Percentiles rank a stretch among this genome's conserved stretches.
phyloP scores from a whole-genome alignment of 169 alveolate genomes.

The Pseudocohnilembus persalinus region DNA sequence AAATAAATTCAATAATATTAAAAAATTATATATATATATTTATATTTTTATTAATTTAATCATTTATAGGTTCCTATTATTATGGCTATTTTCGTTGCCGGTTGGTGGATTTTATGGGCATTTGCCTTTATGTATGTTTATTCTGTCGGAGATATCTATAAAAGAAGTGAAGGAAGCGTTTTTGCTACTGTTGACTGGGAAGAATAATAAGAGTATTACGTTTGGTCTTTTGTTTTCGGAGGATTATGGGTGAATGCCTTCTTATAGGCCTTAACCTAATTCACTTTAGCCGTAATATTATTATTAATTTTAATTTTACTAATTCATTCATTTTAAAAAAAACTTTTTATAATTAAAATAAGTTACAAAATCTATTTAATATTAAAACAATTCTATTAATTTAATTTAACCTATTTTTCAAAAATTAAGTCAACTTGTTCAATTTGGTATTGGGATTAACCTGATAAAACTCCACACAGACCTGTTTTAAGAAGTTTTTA shows the following conservation, averaged over 20 bases:
- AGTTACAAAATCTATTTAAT: too few species aligned
- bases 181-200: slow-evolving; percentile 31
- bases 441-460: slow-evolving; percentile 79
- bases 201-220: slow-evolving; percentile 8
- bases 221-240: slow-evolving; percentile 42
- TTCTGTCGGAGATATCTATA: slow-evolving; percentile 25
- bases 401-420: too few species aligned
- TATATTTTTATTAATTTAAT: not conserved
- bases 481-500: slow-evolving; percentile 60
- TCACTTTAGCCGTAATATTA: slow-evolving; percentile 71
- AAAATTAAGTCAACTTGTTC: slow-evolving; percentile 69
- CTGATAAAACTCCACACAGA: slow-evolving; percentile 70
- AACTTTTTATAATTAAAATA: too few species aligned
- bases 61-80: slow-evolving; percentile 1
- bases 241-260: slow-evolving; percentile 85
- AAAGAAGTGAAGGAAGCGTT: slow-evolving; percentile 27
- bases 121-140: slow-evolving; percentile 22
- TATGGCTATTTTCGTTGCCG: not conserved
- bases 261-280: slow-evolving; percentile 76
- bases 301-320: not conserved
- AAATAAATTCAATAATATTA: not conserved
- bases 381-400: not conserved
- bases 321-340: too few species aligned
- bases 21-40: not conserved
- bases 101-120: slow-evolving; percentile 25